A percentile compares a stretch with the other conserved stretches of the same genome.
phyloP scores from a whole-genome alignment of 78 protist genomes.

The Isochrysis galbana region DNA sequence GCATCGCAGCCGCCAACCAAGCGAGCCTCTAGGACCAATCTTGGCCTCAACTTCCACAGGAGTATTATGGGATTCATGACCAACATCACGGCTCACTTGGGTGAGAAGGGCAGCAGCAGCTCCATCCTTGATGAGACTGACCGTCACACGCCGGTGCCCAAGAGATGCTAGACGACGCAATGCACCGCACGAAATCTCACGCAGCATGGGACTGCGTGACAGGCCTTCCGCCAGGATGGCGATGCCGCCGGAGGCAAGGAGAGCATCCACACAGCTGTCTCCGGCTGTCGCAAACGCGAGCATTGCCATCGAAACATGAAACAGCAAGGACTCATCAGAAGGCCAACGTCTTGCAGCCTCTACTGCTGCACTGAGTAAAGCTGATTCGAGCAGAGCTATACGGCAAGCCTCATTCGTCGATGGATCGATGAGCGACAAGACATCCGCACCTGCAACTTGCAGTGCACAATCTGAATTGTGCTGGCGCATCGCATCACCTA shows the following conservation, averaged over 20 bases:
- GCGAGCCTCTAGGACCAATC: no score
- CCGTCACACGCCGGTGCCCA: not conserved
- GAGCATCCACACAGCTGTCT: not conserved
- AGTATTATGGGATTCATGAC: no score
- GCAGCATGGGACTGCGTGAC: not conserved
- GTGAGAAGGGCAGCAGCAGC: not conserved
- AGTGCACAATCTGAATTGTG: not conserved
- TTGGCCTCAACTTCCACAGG: no score
- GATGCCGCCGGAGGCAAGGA: not conserved
- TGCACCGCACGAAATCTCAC: not conserved
- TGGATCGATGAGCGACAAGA: not conserved
- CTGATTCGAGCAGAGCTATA: not conserved
- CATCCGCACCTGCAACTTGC: not conserved
- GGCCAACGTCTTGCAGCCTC: not conserved
- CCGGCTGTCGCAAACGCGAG: not conserved
- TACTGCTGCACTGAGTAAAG: not conserved
- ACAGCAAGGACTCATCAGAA: no score
- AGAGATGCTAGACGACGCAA: not conserved
- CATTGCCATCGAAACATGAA: not conserved
- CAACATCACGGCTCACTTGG: no score
- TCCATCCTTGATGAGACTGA: not conserved
- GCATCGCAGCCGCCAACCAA: not conserved
- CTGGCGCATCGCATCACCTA: not conserved
- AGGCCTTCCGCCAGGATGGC: no score
- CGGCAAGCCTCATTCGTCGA: not conserved